These are phyloP conservation scores for Paramyrothecium roridum DNA, from an alignment of 2,329 filamentous ascomycete genomes.

Conservation along the genomic window DNA sequence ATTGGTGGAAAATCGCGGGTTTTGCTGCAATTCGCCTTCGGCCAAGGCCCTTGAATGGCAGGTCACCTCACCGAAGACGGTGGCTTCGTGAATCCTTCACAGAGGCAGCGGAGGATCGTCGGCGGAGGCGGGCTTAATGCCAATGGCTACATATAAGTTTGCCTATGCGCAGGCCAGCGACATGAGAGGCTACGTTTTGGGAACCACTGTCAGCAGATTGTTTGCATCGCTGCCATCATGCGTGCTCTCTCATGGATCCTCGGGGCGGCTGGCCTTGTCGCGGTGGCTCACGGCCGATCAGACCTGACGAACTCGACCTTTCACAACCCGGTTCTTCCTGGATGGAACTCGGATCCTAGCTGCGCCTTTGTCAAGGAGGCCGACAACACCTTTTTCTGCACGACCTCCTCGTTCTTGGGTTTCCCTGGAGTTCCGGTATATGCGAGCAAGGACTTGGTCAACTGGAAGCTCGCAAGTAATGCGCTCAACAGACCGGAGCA, in stretches of 20 bases:
- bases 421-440: slow-evolving; percentile 51
- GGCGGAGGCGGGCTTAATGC: too few species aligned
- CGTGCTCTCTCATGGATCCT: not conserved
- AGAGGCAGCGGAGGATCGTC: too few species aligned
- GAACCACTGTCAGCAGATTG: too few species aligned
- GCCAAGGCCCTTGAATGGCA: too few species aligned
- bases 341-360: slow-evolving; percentile 45
- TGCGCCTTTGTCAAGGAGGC: slow-evolving; percentile 32
- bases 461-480: slow-evolving; percentile 42
- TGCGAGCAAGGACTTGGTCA: slow-evolving; percentile 43
- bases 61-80: too few species aligned
- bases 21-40: too few species aligned
- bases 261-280: not conserved
- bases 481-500: slow-evolving; percentile 34
- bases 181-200: too few species aligned
- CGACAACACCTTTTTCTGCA: slow-evolving; percentile 45
- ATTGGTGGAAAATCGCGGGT: too few species aligned
- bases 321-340: slow-evolving; percentile 43
- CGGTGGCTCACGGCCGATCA: not conserved
- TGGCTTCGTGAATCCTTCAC: too few species aligned
- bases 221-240: not conserved
- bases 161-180: too few species aligned
- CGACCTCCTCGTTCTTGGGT: slow-evolving; percentile 45
- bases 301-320: not conserved
- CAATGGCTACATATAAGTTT: too few species aligned